Conservation (phyloP, 2,329 filamentous ascomycete species). For the Sporothrix brunneoviolacea region DNA sequence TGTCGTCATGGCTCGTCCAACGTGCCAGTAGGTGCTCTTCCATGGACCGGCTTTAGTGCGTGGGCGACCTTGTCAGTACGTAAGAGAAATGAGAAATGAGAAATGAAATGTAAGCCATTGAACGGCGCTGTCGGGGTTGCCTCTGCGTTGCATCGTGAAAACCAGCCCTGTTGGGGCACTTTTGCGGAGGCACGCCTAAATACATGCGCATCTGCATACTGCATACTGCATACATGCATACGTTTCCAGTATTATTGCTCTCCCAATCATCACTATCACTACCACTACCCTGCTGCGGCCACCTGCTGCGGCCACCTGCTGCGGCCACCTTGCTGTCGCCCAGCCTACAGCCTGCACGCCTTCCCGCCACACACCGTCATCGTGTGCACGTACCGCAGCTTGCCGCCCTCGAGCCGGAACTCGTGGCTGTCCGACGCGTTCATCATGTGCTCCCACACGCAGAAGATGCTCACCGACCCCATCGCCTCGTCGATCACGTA, state of each 20-base stretch:
- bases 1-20: neutral
- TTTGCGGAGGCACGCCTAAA: no score
- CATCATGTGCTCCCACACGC: conserved; percentile 17
- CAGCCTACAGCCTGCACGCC: conserved; percentile 6
- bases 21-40: no score
- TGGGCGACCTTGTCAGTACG: no score
- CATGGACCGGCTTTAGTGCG: no score
- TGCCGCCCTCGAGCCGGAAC: conserved; percentile 14
- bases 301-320: no score
- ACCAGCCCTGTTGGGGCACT: no score
- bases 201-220: no score
- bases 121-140: no score
- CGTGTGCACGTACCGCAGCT: conserved; percentile 16
- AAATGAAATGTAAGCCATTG: no score
- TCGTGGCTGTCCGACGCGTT: conserved; percentile 15
- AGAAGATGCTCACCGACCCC: conserved; percentile 23
- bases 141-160: no score
- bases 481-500: conserved; percentile 24
- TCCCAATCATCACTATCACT: neutral
- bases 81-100: neutral
- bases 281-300: neutral
- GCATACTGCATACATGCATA: no score
- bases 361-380: conserved; percentile 15
- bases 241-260: no score
- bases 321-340: neutral